Conservation (phyloP, 208 protist genomes). For the Crithidia sp. region DNA sequence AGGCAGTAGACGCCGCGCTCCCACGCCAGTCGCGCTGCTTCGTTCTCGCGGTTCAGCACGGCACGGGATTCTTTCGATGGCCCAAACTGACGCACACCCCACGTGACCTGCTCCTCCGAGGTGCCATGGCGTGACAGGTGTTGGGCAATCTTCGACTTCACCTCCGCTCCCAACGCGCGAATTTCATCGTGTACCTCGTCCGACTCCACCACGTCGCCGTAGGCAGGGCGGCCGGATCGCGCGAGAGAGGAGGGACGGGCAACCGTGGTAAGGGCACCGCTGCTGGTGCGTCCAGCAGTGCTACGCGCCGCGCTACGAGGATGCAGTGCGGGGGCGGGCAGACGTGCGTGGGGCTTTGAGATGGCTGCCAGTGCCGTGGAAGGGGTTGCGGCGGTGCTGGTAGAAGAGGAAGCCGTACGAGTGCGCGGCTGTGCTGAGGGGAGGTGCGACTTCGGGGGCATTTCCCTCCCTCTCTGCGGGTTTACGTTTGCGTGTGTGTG, state of each 20-base stretch:
- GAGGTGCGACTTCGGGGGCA: no score
- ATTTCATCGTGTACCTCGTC: conserved; percentile 83
- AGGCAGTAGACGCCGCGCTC: conserved; percentile 79
- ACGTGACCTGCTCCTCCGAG: conserved; percentile 66
- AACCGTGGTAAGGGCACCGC: background rate
- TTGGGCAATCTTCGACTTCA: conserved; percentile 48
- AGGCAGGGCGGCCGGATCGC: conserved; percentile 12
- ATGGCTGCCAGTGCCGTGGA: no score
- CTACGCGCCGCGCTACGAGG: background rate
- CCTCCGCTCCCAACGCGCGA: conserved; percentile 51
- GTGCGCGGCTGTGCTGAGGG: no score
- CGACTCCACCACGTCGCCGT: conserved; percentile 64
- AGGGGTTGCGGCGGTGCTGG: no score
- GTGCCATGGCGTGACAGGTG: conserved; percentile 68
- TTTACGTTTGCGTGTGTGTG: no score
- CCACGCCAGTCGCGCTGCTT: conserved; percentile 68
- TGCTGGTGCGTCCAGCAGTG: background rate
- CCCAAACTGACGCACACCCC: conserved; percentile 73
- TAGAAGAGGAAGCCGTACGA: conserved; percentile 1
- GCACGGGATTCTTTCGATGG: conserved; percentile 69
- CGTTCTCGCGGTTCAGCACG: conserved; percentile 77
- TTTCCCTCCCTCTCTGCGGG: no score
- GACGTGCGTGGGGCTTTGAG: no score
- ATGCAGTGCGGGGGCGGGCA: no score
- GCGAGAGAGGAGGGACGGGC: background rate